Conservation (phyloP, 176 grass and related monocot species). For the Aegilops sharonensis region DNA sequence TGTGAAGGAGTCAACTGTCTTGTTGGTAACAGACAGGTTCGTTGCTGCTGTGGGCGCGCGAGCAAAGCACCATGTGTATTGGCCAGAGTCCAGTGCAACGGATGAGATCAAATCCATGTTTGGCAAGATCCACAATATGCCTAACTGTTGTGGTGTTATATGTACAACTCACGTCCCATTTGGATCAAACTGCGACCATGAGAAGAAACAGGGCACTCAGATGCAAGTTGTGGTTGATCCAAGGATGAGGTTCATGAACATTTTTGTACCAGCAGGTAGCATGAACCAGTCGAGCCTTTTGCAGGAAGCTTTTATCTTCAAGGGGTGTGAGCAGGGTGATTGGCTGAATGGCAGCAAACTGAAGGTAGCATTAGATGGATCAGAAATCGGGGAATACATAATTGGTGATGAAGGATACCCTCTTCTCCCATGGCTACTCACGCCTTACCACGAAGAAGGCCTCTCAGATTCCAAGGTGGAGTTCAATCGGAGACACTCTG, state of each 20-base stretch:
- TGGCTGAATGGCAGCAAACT: too few species aligned
- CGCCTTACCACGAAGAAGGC: too few species aligned
- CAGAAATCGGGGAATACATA: too few species aligned
- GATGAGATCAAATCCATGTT: constrained; percentile 43
- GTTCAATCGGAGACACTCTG: too few species aligned
- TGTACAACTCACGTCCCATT: constrained; percentile 42
- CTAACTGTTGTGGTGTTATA: constrained; percentile 63
- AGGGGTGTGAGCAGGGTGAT: background rate
- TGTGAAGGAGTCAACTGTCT: constrained; percentile 49
- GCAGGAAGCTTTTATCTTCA: background rate
- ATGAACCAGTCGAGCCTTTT: background rate
- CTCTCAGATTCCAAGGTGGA: too few species aligned
- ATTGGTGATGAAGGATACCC: too few species aligned
- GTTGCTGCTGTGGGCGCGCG: constrained; percentile 42
- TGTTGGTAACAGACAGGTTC: constrained; percentile 47
- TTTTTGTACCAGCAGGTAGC: background rate
- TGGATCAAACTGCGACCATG: background rate
- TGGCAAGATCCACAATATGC: constrained; percentile 39
- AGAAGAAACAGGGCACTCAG: background rate
- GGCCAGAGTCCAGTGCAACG: constrained; percentile 43
- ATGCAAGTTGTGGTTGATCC: background rate
- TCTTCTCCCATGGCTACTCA: too few species aligned
- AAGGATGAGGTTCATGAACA: background rate
- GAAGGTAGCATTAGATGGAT: too few species aligned
- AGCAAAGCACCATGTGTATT: constrained; percentile 32